Evolutionary conservation across 805 yeast genomes (phyloP).

Genomic region (Hanseniaspora thailandica): DNA sequence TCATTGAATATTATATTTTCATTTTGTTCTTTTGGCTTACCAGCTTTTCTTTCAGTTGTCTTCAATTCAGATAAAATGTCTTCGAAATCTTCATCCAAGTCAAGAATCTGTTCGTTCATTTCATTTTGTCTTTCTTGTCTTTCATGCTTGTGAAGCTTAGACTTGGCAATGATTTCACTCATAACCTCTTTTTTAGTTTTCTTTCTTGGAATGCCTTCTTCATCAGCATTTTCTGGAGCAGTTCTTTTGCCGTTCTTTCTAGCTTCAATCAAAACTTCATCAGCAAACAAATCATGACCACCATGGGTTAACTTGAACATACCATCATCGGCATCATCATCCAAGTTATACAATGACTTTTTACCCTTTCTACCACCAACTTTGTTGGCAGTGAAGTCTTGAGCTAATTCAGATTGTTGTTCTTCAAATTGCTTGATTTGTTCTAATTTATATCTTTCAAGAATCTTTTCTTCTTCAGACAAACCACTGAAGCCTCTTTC

Average conservation of each 20-base stretch:
- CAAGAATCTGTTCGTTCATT: slow-evolving; percentile 48
- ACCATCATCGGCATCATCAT: slow-evolving; percentile 44
- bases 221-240: slow-evolving; percentile 31
- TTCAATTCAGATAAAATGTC: slow-evolving; percentile 50
- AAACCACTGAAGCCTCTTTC: slow-evolving; percentile 52
- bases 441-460: slow-evolving; percentile 67
- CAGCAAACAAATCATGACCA: slow-evolving; percentile 54
- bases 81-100: slow-evolving; percentile 62
- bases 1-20: slow-evolving; percentile 32
- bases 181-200: slow-evolving; percentile 75
- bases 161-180: slow-evolving; percentile 75
- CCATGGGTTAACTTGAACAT: slow-evolving; percentile 58
- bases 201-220: slow-evolving; percentile 40
- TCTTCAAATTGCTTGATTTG: slow-evolving; percentile 37
- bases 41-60: slow-evolving; percentile 17
- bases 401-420: slow-evolving; percentile 48
- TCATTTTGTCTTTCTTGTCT: slow-evolving; percentile 56
- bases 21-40: slow-evolving; percentile 16
- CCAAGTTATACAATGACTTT: slow-evolving; percentile 57
- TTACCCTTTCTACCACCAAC: slow-evolving; percentile 28
- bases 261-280: slow-evolving; percentile 34
- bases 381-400: slow-evolving; percentile 1
- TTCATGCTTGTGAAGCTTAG: slow-evolving; percentile 64
- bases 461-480: slow-evolving; percentile 86
- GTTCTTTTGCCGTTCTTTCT: slow-evolving; percentile 25